Evolutionary conservation across 2,329 filamentous ascomycete genomes (phyloP), one percentile per base, ranked within the genome.

Genomic region (Exophiala aquamarina): DNA sequence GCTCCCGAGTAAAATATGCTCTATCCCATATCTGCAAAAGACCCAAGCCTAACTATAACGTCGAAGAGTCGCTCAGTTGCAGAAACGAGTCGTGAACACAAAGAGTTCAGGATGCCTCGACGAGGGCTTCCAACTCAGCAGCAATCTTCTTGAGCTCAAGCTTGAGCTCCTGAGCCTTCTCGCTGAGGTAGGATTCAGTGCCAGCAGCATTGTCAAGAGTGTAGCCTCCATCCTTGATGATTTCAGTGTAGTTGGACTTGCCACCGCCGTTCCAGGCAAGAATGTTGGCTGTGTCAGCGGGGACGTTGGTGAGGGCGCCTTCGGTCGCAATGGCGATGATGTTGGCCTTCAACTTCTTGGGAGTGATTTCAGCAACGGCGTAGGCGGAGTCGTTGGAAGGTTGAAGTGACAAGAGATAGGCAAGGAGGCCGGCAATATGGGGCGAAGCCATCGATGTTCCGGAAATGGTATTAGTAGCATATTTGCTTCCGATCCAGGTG

Each of bases 211-310:
- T 49, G 55, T 67, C 62, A 45, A 70, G 60, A 41, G 70, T 61
- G 77, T 91, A 92, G 63, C 81, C 76, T 63, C 89, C 87, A 61
- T 82, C 76, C 61, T 82, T 73, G 56, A 95, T 71, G 63, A 96
- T 95, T 61, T 87, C 77, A 52, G 81, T 80, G 82, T 88, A 96
- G 86, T 98, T 95, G 75, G 80, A 84, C 66, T 82, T 87, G 65
- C 93, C 93, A 74, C 90, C 94, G 68, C 94, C 93, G 82, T 98
- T 98, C 92, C 91, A 98, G 70, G 92, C 92, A 55, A 98, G 89
- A 66, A 95, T 78, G 82, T 98, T 98, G 69, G 84, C 83, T 60
- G 94, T 98, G 69, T 88, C 84, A 41, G 75, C 77, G 57, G 92
- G 92, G 42, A 98, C 85, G 62, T 94, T 90, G 59, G 77, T 78